Evolutionary conservation across 371 early-diverging fungal species (phyloP).

Genomic region (Basidiobolus meristosporus): DNA sequence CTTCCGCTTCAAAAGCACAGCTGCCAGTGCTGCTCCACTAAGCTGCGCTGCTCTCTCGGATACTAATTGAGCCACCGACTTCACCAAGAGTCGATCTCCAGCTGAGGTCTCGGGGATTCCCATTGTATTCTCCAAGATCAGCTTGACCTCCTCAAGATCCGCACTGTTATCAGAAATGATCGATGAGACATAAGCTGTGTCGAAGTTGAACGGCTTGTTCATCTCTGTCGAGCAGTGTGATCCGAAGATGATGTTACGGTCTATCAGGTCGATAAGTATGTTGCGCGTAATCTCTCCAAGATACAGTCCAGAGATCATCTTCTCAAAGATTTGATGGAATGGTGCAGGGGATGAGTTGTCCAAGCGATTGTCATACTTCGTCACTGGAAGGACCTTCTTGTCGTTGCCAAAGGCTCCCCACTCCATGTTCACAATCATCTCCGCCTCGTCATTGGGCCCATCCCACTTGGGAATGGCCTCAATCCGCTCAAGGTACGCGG

Average conservation of each 20-base stretch:
- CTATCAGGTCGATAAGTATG: conserved; percentile 58
- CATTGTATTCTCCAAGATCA: conserved; percentile 58
- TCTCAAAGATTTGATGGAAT: conserved; percentile 70
- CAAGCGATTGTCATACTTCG: conserved; percentile 63
- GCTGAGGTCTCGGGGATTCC: conserved; percentile 35
- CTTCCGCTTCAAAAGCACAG: conserved; percentile 25
- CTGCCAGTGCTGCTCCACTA: conserved; percentile 65
- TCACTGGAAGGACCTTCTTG: conserved; percentile 53
- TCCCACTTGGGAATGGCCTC: conserved; percentile 49
- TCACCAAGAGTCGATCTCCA: conserved; percentile 60
- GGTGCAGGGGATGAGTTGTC: conserved; percentile 71
- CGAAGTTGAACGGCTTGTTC: conserved; percentile 55
- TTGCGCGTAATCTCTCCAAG: conserved; percentile 82
- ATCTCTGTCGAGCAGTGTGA: conserved; percentile 40
- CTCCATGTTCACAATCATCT: conserved; percentile 88
- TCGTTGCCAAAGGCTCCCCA: conserved; percentile 82
- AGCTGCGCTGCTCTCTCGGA: conserved; percentile 86
- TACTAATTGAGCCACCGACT: conserved; percentile 66
- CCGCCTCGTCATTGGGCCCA: conserved; percentile 14
- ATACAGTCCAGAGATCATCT: conserved; percentile 90
- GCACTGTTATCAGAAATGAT: conserved; percentile 67
- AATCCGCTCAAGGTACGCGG: conserved; percentile 77
- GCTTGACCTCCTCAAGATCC: conserved; percentile 35
- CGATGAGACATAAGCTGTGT: conserved; percentile 82
- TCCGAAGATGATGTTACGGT: conserved; percentile 54